phyloP scores from a whole-genome alignment of 2,329 filamentous ascomycete species.

The Diaporthe longicolla region DNA sequence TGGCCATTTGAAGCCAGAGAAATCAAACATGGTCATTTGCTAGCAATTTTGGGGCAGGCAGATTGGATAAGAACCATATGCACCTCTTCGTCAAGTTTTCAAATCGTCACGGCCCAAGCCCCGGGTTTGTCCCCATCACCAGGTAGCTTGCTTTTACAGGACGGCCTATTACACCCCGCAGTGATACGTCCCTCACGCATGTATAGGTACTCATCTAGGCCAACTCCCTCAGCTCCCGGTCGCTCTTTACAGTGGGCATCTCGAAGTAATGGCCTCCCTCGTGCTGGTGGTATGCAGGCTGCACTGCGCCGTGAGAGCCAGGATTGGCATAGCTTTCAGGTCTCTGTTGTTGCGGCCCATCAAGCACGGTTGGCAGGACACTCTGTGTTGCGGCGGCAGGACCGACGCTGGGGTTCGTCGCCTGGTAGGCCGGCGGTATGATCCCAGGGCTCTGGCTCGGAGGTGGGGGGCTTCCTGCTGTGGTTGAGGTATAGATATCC shows the following conservation, averaged over 20 bases:
- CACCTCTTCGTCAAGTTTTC: background rate
- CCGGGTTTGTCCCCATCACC: background rate
- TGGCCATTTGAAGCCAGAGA: background rate
- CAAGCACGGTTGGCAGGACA: slow-evolving; percentile 24
- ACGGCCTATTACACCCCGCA: background rate
- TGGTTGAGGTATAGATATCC: slow-evolving; percentile 40
- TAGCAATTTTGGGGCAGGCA: background rate
- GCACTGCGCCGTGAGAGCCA: slow-evolving; percentile 6
- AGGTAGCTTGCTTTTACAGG: background rate
- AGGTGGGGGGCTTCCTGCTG: slow-evolving; percentile 46
- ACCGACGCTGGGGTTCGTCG: slow-evolving; percentile 5
- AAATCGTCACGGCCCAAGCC: background rate
- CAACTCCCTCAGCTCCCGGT: slow-evolving; percentile 53
- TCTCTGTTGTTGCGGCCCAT: slow-evolving; percentile 27
- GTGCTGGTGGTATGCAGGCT: slow-evolving; percentile 32
- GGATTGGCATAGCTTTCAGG: background rate
- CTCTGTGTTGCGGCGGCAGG: slow-evolving; percentile 5
- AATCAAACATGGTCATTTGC: background rate
- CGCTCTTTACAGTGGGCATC: slow-evolving; percentile 49
- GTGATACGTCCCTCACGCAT: too few relatives aligned
- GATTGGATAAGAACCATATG: background rate
- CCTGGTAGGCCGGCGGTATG: slow-evolving; percentile 23
- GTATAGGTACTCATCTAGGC: slow-evolving; percentile 41
- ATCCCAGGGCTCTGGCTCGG: slow-evolving; percentile 28
- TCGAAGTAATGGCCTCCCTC: slow-evolving; percentile 46